These are phyloP conservation scores for Astathelohania contejeani DNA, from an alignment of 371 early-diverging fungal species.

Conservation along the genomic window DNA sequence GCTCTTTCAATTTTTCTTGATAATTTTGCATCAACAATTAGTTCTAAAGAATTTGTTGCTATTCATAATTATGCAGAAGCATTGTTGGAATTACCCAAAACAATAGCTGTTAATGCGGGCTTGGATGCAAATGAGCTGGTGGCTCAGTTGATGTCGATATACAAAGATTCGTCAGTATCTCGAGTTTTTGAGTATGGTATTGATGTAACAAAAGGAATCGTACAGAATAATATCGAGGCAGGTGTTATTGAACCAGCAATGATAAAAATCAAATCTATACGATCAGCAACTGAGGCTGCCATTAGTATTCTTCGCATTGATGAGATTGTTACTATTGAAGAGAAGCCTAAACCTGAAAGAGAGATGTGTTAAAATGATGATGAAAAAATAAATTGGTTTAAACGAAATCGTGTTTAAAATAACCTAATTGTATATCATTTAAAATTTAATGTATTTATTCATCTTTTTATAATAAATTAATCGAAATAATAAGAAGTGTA, in stretches of 20 bases:
- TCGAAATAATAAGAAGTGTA: no score
- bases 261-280: constrained; percentile 88
- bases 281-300: constrained; percentile 98
- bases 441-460: no score
- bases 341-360: constrained; percentile 1
- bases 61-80: constrained; percentile 93
- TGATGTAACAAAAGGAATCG: constrained; percentile 74
- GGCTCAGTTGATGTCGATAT: constrained; percentile 72
- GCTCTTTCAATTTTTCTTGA: constrained; percentile 90
- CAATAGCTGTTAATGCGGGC: constrained; percentile 90
- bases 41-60: constrained; percentile 77
- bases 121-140: constrained; percentile 90
- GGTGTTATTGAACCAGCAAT: constrained; percentile 97
- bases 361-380: constrained; percentile 2
- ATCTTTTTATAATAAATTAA: no score
- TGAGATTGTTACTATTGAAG: constrained; percentile 39
- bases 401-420: no score
- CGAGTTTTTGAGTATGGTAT: constrained; percentile 58
- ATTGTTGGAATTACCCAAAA: constrained; percentile 85
- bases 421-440: no score
- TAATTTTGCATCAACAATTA: constrained; percentile 69
- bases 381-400: no score
- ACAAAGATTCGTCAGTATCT: constrained; percentile 58
- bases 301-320: constrained; percentile 94
- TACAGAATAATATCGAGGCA: constrained; percentile 78